These are phyloP conservation scores for Beauveria varroae DNA, from an alignment of 2,329 filamentous ascomycete species.

Conservation along the genomic window DNA sequence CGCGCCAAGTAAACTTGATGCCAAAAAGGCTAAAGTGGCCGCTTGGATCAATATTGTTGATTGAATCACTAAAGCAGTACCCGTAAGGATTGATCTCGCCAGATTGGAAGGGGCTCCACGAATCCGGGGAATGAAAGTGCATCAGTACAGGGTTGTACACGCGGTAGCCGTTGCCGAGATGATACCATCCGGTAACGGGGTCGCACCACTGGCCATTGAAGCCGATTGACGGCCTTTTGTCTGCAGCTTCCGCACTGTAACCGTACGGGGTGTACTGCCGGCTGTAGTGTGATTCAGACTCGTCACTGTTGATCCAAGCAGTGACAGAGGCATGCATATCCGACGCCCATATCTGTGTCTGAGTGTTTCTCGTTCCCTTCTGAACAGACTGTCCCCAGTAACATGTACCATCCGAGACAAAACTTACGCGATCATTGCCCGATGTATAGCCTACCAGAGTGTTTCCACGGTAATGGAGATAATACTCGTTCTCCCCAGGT, in stretches of 20 bases:
- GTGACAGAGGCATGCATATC: background rate
- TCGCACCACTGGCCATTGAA: background rate
- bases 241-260: too few species aligned
- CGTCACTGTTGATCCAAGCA: too few species aligned
- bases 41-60: background rate
- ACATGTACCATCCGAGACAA: too few species aligned
- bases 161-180: background rate
- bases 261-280: background rate
- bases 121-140: background rate
- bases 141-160: background rate
- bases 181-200: background rate
- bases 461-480: background rate
- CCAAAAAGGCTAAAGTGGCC: background rate
- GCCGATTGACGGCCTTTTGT: background rate
- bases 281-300: too few species aligned
- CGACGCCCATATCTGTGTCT: background rate
- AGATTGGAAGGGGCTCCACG: background rate
- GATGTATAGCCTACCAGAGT: too few species aligned
- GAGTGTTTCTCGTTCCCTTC: too few species aligned
- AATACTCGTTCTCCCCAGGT: background rate
- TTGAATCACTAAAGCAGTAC: background rate
- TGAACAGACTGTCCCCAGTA: too few species aligned
- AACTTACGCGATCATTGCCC: background rate
- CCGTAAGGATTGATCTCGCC: background rate
- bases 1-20: background rate